A percentile compares a stretch with the other conserved stretches of the same genome.
Conservation (phyloP, 352 stramenopile species). For the Phytophthora sp. region DNA sequence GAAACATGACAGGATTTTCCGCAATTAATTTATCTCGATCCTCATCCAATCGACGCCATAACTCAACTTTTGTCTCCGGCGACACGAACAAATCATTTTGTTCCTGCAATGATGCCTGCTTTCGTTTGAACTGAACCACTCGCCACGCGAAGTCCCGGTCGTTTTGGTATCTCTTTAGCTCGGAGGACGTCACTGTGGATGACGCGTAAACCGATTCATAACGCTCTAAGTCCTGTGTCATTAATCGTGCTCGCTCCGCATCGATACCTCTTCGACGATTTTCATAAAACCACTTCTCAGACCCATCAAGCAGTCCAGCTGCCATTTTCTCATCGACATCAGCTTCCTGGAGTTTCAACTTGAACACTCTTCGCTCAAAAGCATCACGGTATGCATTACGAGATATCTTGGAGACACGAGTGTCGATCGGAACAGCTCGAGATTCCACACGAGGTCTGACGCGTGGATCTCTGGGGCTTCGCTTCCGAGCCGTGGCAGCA, state of each 20-base stretch:
- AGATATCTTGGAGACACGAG: too few species aligned
- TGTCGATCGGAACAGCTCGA: background rate
- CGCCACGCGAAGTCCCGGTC: conserved; percentile 20
- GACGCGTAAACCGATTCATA: conserved; percentile 24
- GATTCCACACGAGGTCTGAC: background rate
- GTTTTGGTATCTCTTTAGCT: conserved; percentile 20
- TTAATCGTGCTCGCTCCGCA: conserved; percentile 11
- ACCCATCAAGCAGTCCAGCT: background rate
- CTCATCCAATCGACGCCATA: conserved; percentile 12
- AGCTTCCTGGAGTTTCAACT: conserved; percentile 32
- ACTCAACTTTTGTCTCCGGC: background rate
- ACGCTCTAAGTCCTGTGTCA: conserved; percentile 20
- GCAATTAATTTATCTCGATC: conserved; percentile 13
- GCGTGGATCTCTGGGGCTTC: conserved; percentile 2
- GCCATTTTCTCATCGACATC: conserved; percentile 17
- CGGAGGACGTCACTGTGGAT: background rate
- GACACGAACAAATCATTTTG: conserved; percentile 10
- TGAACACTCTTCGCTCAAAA: conserved; percentile 31
- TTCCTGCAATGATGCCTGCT: conserved; percentile 13
- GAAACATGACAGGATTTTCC: conserved; percentile 25
- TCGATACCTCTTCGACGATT: too few species aligned
- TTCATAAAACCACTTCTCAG: conserved; percentile 5
- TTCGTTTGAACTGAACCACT: conserved; percentile 24
- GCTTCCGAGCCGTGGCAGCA: background rate
- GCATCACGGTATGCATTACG: background rate